Percentiles rank a stretch among this genome's conserved stretches.
Evolutionary conservation across 2,329 filamentous ascomycete genomes (phyloP).

Genomic region (Phaeosphaeria sp.): DNA sequence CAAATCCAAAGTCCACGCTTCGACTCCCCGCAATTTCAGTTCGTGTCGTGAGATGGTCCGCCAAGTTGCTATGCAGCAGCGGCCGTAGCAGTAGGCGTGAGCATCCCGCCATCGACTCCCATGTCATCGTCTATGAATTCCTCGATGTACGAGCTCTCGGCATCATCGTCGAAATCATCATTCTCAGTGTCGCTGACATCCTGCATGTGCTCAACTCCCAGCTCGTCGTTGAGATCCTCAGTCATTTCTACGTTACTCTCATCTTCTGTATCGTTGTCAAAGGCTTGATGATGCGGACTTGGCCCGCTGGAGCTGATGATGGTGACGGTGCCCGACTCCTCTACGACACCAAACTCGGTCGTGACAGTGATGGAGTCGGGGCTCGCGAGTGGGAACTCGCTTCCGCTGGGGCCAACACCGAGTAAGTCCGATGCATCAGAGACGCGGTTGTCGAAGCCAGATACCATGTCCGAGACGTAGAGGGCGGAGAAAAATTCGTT

Average conservation of each 20-base stretch:
- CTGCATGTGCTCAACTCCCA: constrained; percentile 10
- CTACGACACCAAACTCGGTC: constrained; percentile 42
- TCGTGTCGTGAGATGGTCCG: background rate
- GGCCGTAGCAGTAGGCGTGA: constrained; percentile 28
- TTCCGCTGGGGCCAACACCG: background rate
- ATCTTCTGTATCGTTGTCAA: constrained; percentile 19
- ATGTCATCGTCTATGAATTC: constrained; percentile 28
- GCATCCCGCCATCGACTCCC: constrained; percentile 5
- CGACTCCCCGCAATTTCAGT: background rate
- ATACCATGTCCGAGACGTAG: constrained; percentile 22
- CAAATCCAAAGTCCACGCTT: background rate
- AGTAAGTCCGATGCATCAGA: background rate
- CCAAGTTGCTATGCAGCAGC: background rate
- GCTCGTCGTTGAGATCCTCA: constrained; percentile 9
- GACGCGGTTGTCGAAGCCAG: constrained; percentile 3
- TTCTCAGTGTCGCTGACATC: constrained; percentile 7
- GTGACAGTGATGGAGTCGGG: constrained; percentile 45
- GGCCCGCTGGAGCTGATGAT: constrained; percentile 35
- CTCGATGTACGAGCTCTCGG: constrained; percentile 32
- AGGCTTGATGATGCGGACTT: constrained; percentile 14
- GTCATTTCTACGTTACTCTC: constrained; percentile 27
- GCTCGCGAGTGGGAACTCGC: constrained; percentile 28
- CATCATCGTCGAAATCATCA: constrained; percentile 30
- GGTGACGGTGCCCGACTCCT: constrained; percentile 40
- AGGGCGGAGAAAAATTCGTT: constrained; percentile 43